Evolutionary conservation across 2,329 filamentous ascomycete genomes (phyloP), one percentile per base, ranked within the genome.

Genomic region (Lasiodiplodia hormozganensis): DNA sequence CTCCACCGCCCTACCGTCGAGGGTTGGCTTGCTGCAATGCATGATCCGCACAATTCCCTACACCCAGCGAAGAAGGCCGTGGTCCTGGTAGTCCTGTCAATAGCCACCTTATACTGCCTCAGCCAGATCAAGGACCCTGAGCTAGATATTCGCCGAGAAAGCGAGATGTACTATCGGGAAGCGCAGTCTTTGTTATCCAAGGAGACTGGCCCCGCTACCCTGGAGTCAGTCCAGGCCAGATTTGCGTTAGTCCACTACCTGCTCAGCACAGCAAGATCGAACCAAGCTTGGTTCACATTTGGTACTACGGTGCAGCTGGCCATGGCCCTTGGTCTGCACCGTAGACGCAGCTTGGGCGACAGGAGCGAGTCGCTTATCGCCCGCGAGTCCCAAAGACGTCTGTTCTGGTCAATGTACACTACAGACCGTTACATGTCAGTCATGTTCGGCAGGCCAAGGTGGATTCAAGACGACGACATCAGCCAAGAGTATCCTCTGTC

Each of bases 361-460:
- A 57, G 40, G 31, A 34, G 16, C 18, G 51, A 38, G 51, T 66
- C 64, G 2, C 54, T 68, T 56, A 80, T 85, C 10, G 75, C 82
- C 3, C 76, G 77, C 0, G 86, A 90, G 69, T 85, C 86, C 52
- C 82, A 85, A 0, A 86, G 86, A 68, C 80, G 88, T 8, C 83
- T 87, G 0, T 90, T 91, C 65, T 90, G 88, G 88, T 85, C 84
- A 3, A 84, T 86, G 0, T 90, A 90, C 72, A 86, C 85, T 0
- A 77, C 90, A 1, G 88, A 91, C 73, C 88, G 86, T 62, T 90
- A 90, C 68, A 78, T 90, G 1, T 86, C 87, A 28, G 86, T 89
- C n/a, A 86, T 89, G 21, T 84, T 90, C 36, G 88, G 88, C 0
- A 81, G 88, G 6, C 88, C 88, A 0, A 77, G 86, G 8, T 82